Conservation (phyloP, 2,329 filamentous ascomycete genomes). For the Teratosphaeriaceae sp. region DNA sequence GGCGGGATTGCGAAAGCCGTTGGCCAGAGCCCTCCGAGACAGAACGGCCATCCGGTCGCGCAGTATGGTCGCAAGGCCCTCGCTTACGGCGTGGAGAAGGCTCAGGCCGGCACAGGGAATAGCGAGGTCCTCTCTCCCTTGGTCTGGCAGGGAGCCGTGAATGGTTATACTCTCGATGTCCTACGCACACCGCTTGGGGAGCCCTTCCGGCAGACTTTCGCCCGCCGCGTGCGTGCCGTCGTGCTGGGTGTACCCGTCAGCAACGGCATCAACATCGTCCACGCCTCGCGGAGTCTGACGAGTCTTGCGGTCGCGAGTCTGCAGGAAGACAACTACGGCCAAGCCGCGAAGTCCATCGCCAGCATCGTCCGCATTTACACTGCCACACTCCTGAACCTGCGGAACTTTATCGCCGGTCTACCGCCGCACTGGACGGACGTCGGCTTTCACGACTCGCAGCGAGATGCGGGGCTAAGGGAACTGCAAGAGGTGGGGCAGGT, state of each 20-base stretch:
- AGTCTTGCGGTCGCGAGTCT: constrained; percentile 66
- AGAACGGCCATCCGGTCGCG: constrained; percentile 29
- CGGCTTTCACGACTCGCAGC: constrained; percentile 36
- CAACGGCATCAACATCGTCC: constrained; percentile 59
- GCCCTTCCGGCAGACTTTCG: constrained; percentile 65
- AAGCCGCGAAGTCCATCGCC: constrained; percentile 76
- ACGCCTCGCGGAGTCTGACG: constrained; percentile 59
- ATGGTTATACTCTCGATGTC: constrained; percentile 35
- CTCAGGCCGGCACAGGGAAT: constrained; percentile 39
- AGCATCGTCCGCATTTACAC: constrained; percentile 68
- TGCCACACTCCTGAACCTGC: constrained; percentile 58
- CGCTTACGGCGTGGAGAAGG: constrained; percentile 30
- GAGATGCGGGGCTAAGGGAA: constrained; percentile 26
- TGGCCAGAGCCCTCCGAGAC: constrained; percentile 35
- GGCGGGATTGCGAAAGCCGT: constrained; percentile 41
- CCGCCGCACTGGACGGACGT: constrained; percentile 76
- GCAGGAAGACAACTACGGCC: constrained; percentile 74
- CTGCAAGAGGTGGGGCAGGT: constrained; percentile 65
- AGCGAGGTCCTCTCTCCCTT: neutral
- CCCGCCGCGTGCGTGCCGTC: constrained; percentile 56
- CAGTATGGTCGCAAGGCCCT: constrained; percentile 31
- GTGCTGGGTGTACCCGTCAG: constrained; percentile 70
- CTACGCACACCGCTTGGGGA: constrained; percentile 52
- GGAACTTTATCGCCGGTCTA: constrained; percentile 55
- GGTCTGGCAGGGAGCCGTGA: constrained; percentile 42